phyloP scores from a whole-genome alignment of 805 yeast genomes.

The Candida schatavii region DNA sequence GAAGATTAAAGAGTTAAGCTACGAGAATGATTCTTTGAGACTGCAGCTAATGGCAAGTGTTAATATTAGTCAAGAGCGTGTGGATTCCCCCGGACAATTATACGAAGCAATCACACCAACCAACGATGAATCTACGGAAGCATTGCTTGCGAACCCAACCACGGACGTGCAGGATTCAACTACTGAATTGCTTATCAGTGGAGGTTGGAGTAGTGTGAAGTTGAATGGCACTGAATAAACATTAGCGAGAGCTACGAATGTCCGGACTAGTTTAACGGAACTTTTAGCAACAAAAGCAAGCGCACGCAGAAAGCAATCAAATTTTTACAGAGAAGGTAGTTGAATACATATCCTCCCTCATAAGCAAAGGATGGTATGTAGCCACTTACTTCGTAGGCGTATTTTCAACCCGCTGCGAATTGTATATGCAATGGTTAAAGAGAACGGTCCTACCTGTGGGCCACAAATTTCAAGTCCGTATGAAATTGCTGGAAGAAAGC shows the following conservation, averaged over 20 bases:
- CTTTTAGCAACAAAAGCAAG: too few relatives aligned
- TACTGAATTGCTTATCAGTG: conserved; percentile 4
- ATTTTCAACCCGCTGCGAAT: too few relatives aligned
- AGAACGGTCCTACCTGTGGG: too few relatives aligned
- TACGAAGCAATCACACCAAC: background rate
- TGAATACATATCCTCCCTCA: too few relatives aligned
- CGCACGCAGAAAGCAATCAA: too few relatives aligned
- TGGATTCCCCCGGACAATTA: background rate
- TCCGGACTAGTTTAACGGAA: background rate
- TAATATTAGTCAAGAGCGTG: background rate
- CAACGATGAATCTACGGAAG: conserved; percentile 4
- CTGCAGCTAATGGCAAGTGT: background rate
- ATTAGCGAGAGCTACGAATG: background rate
- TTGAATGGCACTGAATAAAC: background rate
- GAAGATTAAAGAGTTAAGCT: conserved; percentile 3
- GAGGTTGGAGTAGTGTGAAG: background rate
- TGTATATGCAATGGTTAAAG: too few relatives aligned
- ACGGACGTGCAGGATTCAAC: conserved; percentile 6
- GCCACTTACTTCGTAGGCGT: too few relatives aligned
- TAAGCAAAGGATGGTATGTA: too few relatives aligned
- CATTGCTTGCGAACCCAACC: background rate
- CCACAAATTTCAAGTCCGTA: too few relatives aligned
- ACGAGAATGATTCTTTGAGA: background rate
- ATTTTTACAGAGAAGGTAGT: too few relatives aligned
- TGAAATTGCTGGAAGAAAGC: too few relatives aligned